Conservation (phyloP, 2,329 filamentous ascomycete species). For the Cadophora gregata region DNA sequence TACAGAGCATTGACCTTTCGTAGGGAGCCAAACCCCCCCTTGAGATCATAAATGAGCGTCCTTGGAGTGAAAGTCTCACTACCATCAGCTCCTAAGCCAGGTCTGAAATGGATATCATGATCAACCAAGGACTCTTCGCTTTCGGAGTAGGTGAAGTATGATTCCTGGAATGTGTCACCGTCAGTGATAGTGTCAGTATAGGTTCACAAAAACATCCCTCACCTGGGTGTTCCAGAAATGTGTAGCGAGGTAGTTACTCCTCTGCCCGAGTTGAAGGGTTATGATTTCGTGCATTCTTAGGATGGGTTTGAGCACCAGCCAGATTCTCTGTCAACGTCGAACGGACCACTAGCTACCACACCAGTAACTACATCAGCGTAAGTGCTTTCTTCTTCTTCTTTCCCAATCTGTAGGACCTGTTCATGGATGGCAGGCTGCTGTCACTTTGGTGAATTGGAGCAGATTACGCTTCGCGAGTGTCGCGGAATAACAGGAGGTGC, state of each 20-base stretch:
- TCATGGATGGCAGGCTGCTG: not conserved
- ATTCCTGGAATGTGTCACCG: slow-evolving; percentile 68
- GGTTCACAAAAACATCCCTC: slow-evolving; percentile 26
- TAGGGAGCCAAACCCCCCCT: slow-evolving; percentile 89
- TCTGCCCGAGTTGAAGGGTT: slow-evolving; percentile 90
- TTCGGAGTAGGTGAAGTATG: slow-evolving; percentile 88
- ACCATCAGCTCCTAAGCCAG: slow-evolving; percentile 82
- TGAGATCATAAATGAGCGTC: slow-evolving; percentile 92
- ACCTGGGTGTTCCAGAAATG: slow-evolving; percentile 99
- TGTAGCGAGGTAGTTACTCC: slow-evolving; percentile 90
- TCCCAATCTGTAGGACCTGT: not conserved
- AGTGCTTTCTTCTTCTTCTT: no score
- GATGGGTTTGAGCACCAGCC: not conserved
- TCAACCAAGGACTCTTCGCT: slow-evolving; percentile 72
- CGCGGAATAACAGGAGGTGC: not conserved
- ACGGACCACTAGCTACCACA: no score
- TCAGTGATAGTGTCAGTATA: slow-evolving; percentile 24
- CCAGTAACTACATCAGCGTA: no score
- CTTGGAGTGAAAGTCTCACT: slow-evolving; percentile 91
- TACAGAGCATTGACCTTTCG: slow-evolving; percentile 90
- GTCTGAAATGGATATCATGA: slow-evolving; percentile 87
- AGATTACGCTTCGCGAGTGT: not conserved
- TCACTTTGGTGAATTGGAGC: not conserved
- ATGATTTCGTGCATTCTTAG: slow-evolving; percentile 89
- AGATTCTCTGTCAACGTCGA: not conserved